A percentile compares a stretch with the other conserved stretches of the same genome.
These are phyloP conservation scores for Alternaria panax DNA, from an alignment of 2,329 filamentous ascomycete species.

Conservation along the genomic window DNA sequence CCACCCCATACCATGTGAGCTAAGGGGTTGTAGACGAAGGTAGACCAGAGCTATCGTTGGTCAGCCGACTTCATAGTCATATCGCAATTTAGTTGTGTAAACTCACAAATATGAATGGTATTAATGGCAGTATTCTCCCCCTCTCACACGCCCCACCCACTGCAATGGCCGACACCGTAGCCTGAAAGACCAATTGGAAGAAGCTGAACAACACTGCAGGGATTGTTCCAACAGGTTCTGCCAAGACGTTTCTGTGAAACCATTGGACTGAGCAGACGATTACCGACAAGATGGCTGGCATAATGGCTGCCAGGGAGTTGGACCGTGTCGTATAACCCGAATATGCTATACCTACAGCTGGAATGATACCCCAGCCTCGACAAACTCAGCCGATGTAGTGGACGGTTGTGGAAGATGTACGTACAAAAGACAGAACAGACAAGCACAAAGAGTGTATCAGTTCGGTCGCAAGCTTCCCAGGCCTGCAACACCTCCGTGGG, in stretches of 20 bases:
- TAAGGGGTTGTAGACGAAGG: conserved; percentile 57
- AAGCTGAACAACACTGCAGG: conserved; percentile 61
- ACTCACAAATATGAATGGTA: conserved; percentile 57
- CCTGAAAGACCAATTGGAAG: conserved; percentile 60
- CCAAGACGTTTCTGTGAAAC: conserved; percentile 58
- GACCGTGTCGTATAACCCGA: conserved; percentile 59
- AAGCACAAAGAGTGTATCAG: conserved; percentile 61
- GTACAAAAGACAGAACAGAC: conserved; percentile 59
- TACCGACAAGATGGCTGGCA: conserved; percentile 58
- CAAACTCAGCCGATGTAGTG: conserved; percentile 2
- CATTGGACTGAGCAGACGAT: conserved; percentile 60
- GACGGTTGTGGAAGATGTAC: not conserved
- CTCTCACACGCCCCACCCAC: conserved; percentile 59
- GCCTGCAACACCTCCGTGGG: conserved; percentile 46
- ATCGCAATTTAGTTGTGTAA: not conserved
- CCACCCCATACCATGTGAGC: conserved; percentile 61
- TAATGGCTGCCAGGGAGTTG: conserved; percentile 58
- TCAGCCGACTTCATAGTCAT: not conserved
- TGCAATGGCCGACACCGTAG: conserved; percentile 61
- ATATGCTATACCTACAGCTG: conserved; percentile 61
- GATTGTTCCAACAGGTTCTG: conserved; percentile 59
- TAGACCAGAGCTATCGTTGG: conserved; percentile 55
- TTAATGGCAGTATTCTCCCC: conserved; percentile 55
- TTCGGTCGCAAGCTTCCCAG: conserved; percentile 61
- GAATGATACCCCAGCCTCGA: conserved; percentile 59